phyloP scores from a whole-genome alignment of 805 yeast genomes.

The Maudiozyma barnettii region DNA sequence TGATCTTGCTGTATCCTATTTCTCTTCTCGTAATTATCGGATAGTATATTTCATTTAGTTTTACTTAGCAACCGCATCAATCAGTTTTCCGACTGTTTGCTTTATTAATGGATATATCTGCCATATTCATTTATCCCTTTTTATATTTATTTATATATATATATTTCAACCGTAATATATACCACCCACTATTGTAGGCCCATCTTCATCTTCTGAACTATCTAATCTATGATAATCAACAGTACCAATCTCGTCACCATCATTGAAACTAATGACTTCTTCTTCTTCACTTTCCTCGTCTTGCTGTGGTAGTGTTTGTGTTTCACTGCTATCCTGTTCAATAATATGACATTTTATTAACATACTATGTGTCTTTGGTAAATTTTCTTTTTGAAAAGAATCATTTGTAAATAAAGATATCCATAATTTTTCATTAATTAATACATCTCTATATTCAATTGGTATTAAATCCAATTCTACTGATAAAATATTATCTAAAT shows the following conservation, averaged over 20 bases:
- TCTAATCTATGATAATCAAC: not conserved
- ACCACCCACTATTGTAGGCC: constrained; percentile 14
- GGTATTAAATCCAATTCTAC: constrained; percentile 19
- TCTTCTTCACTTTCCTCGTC: not conserved
- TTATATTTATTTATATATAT: no score
- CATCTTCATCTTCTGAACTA: constrained; percentile 10
- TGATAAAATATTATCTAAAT: constrained; percentile 14
- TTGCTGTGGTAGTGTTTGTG: not conserved
- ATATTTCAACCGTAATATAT: constrained; percentile 10
- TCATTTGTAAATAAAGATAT: constrained; percentile 5
- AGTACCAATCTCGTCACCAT: not conserved
- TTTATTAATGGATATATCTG: no score
- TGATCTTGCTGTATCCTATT: no score
- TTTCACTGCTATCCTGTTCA: not conserved
- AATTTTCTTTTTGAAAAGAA: constrained; percentile 9
- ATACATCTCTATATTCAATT: constrained; percentile 14
- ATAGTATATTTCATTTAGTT: no score
- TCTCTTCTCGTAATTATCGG: no score
- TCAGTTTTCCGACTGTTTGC: no score
- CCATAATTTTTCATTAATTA: constrained; percentile 20
- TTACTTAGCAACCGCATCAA: no score
- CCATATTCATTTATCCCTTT: no score
- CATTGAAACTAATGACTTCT: not conserved
- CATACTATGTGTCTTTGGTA: constrained; percentile 3
- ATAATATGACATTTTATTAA: constrained; percentile 2